These are phyloP conservation scores for Arabidopsis thaliana DNA, from an alignment of 345 rosid genomes.

Conservation along the genomic window DNA sequence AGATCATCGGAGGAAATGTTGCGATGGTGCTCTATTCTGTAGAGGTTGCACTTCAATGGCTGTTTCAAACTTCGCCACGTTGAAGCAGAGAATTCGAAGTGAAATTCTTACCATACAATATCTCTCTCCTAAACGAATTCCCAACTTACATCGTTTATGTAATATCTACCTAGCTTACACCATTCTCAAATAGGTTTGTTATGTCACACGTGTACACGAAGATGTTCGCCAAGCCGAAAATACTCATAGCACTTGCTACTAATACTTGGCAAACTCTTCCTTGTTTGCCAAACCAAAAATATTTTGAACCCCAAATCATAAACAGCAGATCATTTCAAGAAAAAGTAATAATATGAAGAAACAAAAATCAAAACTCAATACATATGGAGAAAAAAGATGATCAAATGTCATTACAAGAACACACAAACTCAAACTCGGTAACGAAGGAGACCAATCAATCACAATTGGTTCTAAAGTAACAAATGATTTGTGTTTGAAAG, in stretches of 20 bases:
- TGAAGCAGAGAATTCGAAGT: too few species aligned
- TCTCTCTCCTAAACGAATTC: too few species aligned
- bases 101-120: too few species aligned
- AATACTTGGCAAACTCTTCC: neutral
- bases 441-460: constrained; percentile 29
- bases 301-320: neutral
- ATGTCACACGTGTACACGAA: too few species aligned
- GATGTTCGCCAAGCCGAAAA: neutral
- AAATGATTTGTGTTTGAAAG: constrained; percentile 33
- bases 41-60: too few species aligned
- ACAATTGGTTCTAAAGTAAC: constrained; percentile 29
- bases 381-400: constrained; percentile 15
- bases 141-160: too few species aligned
- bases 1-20: too few species aligned
- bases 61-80: too few species aligned
- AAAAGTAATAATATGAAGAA: neutral
- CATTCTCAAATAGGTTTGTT: too few species aligned
- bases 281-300: neutral
- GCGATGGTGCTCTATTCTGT: too few species aligned
- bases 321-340: neutral
- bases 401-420: constrained; percentile 37
- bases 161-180: too few species aligned
- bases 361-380: constrained; percentile 27
- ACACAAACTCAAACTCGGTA: constrained; percentile 24
- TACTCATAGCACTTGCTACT: neutral